phyloP scores from a whole-genome alignment of 2,329 filamentous ascomycete genomes.

The Fusarium globosum region DNA sequence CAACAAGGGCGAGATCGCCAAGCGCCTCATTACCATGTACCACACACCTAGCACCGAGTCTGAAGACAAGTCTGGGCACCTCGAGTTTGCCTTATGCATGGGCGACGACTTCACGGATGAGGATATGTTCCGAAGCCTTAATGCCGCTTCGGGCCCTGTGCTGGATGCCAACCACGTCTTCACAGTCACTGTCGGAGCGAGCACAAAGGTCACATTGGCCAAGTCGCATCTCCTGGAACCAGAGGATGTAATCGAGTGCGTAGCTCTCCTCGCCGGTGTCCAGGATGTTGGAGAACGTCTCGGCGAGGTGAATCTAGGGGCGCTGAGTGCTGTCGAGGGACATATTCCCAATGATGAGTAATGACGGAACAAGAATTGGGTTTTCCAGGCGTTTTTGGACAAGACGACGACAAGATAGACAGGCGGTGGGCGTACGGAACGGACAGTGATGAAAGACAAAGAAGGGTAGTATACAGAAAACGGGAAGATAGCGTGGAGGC shows the following conservation, averaged over 20 bases:
- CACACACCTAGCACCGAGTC: conserved; percentile 61
- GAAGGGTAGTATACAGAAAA: conserved; percentile 27
- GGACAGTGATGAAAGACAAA: conserved; percentile 3
- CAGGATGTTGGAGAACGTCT: conserved; percentile 53
- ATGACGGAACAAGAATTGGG: conserved; percentile 21
- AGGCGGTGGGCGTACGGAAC: conserved; percentile 30
- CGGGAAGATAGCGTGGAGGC: background rate
- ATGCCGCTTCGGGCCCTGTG: conserved; percentile 65
- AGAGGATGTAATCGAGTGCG: conserved; percentile 81
- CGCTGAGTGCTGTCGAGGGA: conserved; percentile 64
- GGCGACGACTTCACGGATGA: conserved; percentile 98
- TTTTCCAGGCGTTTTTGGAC: conserved; percentile 43
- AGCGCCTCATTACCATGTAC: conserved; percentile 82
- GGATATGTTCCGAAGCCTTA: conserved; percentile 91
- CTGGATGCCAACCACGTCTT: conserved; percentile 75
- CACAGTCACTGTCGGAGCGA: conserved; percentile 90
- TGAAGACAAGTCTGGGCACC: conserved; percentile 61
- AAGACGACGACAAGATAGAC: conserved; percentile 38
- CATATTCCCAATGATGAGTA: conserved; percentile 55
- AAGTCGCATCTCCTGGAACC: conserved; percentile 92
- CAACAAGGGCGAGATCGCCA: conserved; percentile 97
- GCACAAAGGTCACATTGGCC: conserved; percentile 90
- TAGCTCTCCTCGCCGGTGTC: conserved; percentile 65
- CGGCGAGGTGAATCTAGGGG: conserved; percentile 67
- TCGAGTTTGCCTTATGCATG: conserved; percentile 89